phyloP scores from a whole-genome alignment of 805 yeast species.

The Candida schatavii region DNA sequence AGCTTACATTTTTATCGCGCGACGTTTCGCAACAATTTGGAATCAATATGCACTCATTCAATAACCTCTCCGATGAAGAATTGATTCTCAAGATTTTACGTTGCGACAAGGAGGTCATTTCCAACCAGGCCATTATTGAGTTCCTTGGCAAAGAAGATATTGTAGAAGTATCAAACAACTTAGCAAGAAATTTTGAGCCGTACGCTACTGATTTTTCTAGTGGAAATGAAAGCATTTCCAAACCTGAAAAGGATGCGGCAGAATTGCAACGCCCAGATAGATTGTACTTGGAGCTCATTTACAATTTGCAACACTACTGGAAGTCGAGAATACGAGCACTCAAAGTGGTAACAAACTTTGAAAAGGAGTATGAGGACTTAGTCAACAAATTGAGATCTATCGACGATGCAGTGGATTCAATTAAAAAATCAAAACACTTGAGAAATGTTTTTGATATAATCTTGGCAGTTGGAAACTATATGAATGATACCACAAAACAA shows the following conservation, averaged over 20 bases:
- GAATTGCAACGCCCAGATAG: conserved; percentile 70
- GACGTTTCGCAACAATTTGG: conserved; percentile 80
- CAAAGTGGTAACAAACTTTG: conserved; percentile 51
- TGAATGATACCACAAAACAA: conserved; percentile 68
- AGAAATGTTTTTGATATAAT: conserved; percentile 61
- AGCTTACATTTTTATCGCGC: conserved; percentile 58
- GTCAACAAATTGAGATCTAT: conserved; percentile 51
- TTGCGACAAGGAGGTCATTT: conserved; percentile 57
- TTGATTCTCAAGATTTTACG: conserved; percentile 52
- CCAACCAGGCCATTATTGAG: conserved; percentile 59
- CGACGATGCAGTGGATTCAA: conserved; percentile 56
- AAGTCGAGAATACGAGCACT: conserved; percentile 65
- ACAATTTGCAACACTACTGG: conserved; percentile 71
- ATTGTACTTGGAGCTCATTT: conserved; percentile 63
- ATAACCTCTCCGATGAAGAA: conserved; percentile 50
- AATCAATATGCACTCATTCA: conserved; percentile 67
- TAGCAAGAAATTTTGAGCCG: conserved; percentile 59
- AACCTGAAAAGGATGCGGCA: conserved; percentile 52
- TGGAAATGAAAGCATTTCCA: conserved; percentile 18
- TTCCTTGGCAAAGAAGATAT: conserved; percentile 69
- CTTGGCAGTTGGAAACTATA: conserved; percentile 71
- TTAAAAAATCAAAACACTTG: conserved; percentile 52
- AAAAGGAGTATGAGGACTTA: conserved; percentile 64
- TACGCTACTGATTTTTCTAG: conserved; percentile 51
- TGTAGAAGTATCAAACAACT: conserved; percentile 53